Evolutionary conservation across 1,284 basidiomycete species (phyloP).

Genomic region (Moniliophthora roreri): DNA sequence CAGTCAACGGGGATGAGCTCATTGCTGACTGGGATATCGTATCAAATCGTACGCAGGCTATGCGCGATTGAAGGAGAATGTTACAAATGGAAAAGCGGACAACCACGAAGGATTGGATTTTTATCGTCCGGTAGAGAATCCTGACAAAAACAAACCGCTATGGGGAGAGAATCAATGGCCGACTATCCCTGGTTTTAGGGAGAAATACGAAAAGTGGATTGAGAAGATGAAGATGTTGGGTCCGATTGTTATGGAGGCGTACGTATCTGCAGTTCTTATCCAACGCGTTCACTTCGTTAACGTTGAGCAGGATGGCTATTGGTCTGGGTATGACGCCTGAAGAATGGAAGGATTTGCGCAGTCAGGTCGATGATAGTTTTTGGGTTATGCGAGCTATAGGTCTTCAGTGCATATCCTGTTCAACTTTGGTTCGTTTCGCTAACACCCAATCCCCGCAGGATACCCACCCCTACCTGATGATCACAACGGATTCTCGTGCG

Average conservation of each 20-base stretch:
- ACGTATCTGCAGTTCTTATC: constrained; percentile 26
- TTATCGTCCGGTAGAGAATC: constrained; percentile 68
- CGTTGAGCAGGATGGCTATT: constrained; percentile 66
- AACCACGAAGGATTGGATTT: constrained; percentile 85
- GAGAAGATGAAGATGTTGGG: constrained; percentile 83
- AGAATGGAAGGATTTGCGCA: constrained; percentile 68
- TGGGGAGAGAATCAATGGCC: constrained; percentile 90
- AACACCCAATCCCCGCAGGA: constrained; percentile 42
- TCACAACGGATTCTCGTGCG: constrained; percentile 80
- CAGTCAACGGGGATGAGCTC: neutral
- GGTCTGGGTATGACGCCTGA: constrained; percentile 71
- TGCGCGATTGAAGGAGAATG: constrained; percentile 72
- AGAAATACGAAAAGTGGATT: constrained; percentile 70
- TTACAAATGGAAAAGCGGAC: constrained; percentile 82
- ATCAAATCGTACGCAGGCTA: constrained; percentile 50
- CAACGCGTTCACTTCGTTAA: constrained; percentile 1
- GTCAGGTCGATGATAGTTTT: constrained; percentile 77
- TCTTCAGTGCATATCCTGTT: constrained; percentile 27
- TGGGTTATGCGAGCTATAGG: constrained; percentile 87
- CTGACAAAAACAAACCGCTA: constrained; percentile 67
- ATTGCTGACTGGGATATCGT: constrained; percentile 5
- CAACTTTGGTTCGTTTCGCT: neutral
- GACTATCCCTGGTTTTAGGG: constrained; percentile 50
- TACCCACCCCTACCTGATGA: constrained; percentile 82
- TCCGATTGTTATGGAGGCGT: constrained; percentile 80